Percentiles rank a stretch among this genome's conserved stretches.
Conservation (phyloP, 1,284 basidiomycete genomes). For the Omphalotus olearius region DNA sequence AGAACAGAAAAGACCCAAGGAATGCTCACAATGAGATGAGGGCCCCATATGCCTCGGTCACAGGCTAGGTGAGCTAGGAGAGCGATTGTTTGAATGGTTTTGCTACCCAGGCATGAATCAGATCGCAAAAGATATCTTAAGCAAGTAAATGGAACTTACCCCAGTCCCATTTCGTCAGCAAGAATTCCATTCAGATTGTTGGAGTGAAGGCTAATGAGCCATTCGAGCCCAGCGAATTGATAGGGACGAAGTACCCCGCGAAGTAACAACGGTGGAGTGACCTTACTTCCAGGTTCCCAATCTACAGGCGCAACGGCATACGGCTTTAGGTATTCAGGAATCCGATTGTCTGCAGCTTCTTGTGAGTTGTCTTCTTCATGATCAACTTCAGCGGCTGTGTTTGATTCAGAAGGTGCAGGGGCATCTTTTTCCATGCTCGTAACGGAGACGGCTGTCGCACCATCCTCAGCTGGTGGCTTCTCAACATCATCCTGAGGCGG, state of each 20-base stretch:
- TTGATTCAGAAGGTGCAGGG: background rate
- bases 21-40: slow-evolving; percentile 74
- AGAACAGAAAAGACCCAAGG: background rate
- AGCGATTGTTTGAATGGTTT: slow-evolving; percentile 96
- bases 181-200: slow-evolving; percentile 92
- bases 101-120: slow-evolving; percentile 43
- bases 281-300: slow-evolving; percentile 52
- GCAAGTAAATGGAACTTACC: slow-evolving; percentile 47
- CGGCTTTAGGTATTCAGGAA: slow-evolving; percentile 59
- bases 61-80: slow-evolving; percentile 92
- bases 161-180: slow-evolving; percentile 90
- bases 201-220: slow-evolving; percentile 87
- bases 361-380: slow-evolving; percentile 18
- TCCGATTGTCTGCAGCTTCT: slow-evolving; percentile 12
- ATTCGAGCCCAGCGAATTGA: slow-evolving; percentile 92
- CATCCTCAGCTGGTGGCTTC: background rate
- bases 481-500: background rate
- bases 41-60: slow-evolving; percentile 94
- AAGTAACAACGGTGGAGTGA: slow-evolving; percentile 78
- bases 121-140: slow-evolving; percentile 2
- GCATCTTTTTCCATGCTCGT: background rate
- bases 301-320: slow-evolving; percentile 67
- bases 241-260: slow-evolving; percentile 90
- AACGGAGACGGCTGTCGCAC: background rate
- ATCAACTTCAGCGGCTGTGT: slow-evolving; percentile 15